Evolutionary conservation across 495 filamentous ascomycete genomes (phyloP), one percentile per base, ranked within the genome.

Genomic region (Rhizodiscina lignyota): DNA sequence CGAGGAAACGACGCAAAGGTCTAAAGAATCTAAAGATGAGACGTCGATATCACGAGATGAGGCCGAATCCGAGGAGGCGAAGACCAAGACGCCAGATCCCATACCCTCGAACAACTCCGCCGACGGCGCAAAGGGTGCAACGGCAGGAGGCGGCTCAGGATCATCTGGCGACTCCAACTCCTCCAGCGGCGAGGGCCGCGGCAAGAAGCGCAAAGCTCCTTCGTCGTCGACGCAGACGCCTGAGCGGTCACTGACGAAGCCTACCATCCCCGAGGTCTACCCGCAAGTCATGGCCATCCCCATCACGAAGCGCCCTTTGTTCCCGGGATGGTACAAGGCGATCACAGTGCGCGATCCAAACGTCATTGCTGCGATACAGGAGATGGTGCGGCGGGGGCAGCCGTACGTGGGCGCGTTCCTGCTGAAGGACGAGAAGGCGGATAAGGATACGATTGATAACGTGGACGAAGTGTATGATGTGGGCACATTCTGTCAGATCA

Each of bases 241-340:
- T n/a, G 81, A 89, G 23, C 74, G 73, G 47, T 76, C 79, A 16
- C 58, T 96, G 31, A 71, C 82, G 49, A 96, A 94, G 58, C 79
- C 84, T 2, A 66, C 74, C 0, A 76, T 94, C 4, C 91, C 91
- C 16, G 91, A 94, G 32, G 75, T 94, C 24, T 99, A 99, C 53
- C 89, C 91, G 16, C 87, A 96, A 50, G 85, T 99, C 32, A 85
- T 99, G 79, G 91, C 91, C 1, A 87, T 99, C 37, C 89, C 91
- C n/a, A 94, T 99, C 45, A 79, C 82, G 4, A 86, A 89, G 59
- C 71, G 91, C 31, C 91, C 89, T 18, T 60, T 99, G 2, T 99
- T 94, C 57, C 91, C 91, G 0, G 91, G 91, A 0, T 99, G 94
- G 59, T 99, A 99, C 61, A 99, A 99, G 54, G 86, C 91, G 2